phyloP scores from a whole-genome alignment of 148 eudicot genomes.

The Fagopyrum homotropicum region DNA sequence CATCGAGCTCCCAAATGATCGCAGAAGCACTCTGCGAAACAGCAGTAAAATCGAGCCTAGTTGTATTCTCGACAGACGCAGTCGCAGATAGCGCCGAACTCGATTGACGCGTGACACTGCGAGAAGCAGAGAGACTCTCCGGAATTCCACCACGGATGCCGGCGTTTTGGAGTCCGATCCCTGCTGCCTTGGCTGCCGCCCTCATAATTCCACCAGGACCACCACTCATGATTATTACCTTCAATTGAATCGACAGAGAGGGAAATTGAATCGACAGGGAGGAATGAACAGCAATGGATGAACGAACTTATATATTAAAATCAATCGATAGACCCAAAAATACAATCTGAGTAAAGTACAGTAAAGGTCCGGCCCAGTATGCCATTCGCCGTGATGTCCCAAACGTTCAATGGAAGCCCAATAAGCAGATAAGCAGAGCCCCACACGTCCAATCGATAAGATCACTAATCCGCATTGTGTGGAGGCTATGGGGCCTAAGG shows the following conservation, averaged over 20 bases:
- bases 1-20: constrained; percentile 48
- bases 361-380: no score
- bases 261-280: no score
- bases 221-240: constrained; percentile 52
- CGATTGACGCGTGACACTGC: constrained; percentile 19
- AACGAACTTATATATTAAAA: no score
- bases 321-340: no score
- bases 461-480: no score
- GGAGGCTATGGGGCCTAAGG: no score
- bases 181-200: constrained; percentile 66
- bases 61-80: constrained; percentile 20
- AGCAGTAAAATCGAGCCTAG: constrained; percentile 3
- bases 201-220: constrained; percentile 76
- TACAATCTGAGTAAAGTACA: no score
- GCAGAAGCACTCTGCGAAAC: constrained; percentile 21
- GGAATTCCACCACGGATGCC: constrained; percentile 29
- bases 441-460: no score
- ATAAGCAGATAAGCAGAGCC: no score
- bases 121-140: constrained; percentile 28
- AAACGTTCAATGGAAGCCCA: no score
- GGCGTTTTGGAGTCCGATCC: constrained; percentile 25
- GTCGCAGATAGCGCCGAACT: constrained; percentile 21
- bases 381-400: no score
- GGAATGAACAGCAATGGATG: no score
- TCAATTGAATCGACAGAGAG: neutral